Base-by-base conservation (phyloP, 2,329 filamentous ascomycete species). In the Rutstroemia sp. region DNA sequence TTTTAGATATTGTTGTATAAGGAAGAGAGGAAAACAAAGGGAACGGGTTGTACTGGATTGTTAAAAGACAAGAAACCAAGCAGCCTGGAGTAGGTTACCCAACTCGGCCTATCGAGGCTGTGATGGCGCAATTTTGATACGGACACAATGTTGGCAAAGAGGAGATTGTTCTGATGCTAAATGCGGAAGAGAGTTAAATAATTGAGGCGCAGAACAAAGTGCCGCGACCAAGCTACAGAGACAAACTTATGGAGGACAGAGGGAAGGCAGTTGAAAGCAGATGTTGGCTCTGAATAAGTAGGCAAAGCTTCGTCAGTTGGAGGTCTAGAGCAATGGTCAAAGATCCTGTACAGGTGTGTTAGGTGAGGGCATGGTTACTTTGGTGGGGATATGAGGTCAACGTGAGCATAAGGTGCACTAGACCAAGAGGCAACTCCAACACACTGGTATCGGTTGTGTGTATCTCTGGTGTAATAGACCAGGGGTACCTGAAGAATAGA, bases 281-380 rank as follows among this genome's bases (percentile, higher is more conserved):
- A 47, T 53, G 16, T 47, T 47, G 27, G 41, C 19, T 23, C 37
- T 10, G 14, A 53, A 47, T 53, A 53, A 38, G 51, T 53, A 53
- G 19, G 44, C 51, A 38, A 5, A 16, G 2, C 41, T 25, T 7
- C 34, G 41, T 53, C 37, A 53, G 41, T 37, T 53, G 41, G 19
- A 47, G 27, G 51, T 53, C 51, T 38, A 47, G 41, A 47, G 34
- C 46, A 46, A 23, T 27, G 41, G 37, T 37, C 8, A 14, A 30
- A 25, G 17, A 53, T 53, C 27, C 51, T 42, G 14, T 14, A 42
- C 9, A 19, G 39, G 39, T 42, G 39, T 19, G 17, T n/a, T 42
- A 4, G 10, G 16, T 19, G 39, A 42, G 39, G 39, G 17, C 17
- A 42, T 42, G 39, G 39, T 19, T 42, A n/a, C 14, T 27, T 21